A percentile compares a stretch with the other conserved stretches of the same genome.
Conservation (phyloP, 306 rosid genomes). For the Prunus mira region DNA sequence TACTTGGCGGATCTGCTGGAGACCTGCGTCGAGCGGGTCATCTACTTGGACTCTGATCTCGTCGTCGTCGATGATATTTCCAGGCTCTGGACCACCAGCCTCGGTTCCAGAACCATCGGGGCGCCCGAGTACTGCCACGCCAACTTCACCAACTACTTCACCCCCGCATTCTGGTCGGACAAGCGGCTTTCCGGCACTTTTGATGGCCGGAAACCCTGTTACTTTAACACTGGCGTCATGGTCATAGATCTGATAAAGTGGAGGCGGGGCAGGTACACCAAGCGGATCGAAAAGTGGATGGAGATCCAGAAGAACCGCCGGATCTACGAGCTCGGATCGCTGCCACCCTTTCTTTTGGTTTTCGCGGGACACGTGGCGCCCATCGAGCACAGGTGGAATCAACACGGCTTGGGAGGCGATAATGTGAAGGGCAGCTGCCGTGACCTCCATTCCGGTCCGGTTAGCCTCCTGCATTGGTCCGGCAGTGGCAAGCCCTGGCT, state of each 20-base stretch:
- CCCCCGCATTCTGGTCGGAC: constrained; percentile 56
- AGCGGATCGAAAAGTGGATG: constrained; percentile 66
- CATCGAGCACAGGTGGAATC: constrained; percentile 81
- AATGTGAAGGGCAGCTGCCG: constrained; percentile 67
- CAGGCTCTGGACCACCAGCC: constrained; percentile 55
- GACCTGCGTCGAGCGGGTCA: constrained; percentile 54
- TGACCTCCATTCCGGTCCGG: constrained; percentile 70
- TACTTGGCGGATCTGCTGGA: constrained; percentile 66
- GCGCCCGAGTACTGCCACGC: constrained; percentile 87
- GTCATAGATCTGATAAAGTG: constrained; percentile 71
- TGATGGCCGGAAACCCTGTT: constrained; percentile 46
- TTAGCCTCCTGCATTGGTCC: constrained; percentile 78
- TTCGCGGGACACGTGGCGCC: constrained; percentile 79
- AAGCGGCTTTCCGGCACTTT: constrained; percentile 32
- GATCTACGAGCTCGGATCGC: constrained; percentile 73
- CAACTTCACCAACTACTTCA: constrained; percentile 64
- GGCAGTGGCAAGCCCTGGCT: constrained; percentile 81
- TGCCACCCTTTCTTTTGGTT: constrained; percentile 70
- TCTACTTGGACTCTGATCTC: constrained; percentile 71
- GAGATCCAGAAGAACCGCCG: constrained; percentile 64
- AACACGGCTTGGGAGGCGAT: constrained; percentile 81
- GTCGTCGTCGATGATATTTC: constrained; percentile 60
- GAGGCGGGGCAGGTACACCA: constrained; percentile 52
- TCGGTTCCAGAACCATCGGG: constrained; percentile 49
- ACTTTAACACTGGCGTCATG: constrained; percentile 85